Evolutionary conservation across 2,329 filamentous ascomycete genomes (phyloP).

Genomic region (Ophiostoma populinum): DNA sequence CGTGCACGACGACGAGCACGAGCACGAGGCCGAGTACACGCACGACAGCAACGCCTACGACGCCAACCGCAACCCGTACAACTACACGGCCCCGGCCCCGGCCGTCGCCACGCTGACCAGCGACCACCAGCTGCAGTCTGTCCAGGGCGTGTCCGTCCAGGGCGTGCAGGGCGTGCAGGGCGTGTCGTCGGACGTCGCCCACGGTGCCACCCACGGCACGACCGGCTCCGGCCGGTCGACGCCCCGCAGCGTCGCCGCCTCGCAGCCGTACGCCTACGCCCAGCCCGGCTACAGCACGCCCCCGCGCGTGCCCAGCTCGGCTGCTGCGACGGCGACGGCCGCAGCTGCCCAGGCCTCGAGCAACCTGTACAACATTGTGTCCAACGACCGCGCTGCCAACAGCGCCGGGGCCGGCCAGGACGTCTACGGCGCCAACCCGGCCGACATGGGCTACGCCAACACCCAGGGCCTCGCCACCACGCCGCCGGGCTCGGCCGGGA

Average conservation of each 20-base stretch:
- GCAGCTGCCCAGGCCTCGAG: constrained; percentile 40
- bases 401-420: constrained; percentile 53
- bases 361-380: constrained; percentile 80
- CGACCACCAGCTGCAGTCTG: constrained; percentile 59
- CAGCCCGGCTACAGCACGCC: constrained; percentile 62
- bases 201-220: constrained; percentile 59
- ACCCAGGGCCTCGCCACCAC: constrained; percentile 48
- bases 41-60: constrained; percentile 66
- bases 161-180: no score
- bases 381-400: constrained; percentile 52
- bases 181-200: constrained; percentile 61
- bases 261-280: constrained; percentile 51
- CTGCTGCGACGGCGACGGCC: constrained; percentile 17
- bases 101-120: constrained; percentile 49
- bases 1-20: constrained; percentile 53
- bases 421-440: constrained; percentile 47
- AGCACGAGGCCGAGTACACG: constrained; percentile 71
- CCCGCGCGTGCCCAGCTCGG: constrained; percentile 33
- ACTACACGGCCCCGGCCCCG: constrained; percentile 47
- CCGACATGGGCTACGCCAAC: constrained; percentile 41
- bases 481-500: constrained; percentile 15
- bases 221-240: constrained; percentile 71
- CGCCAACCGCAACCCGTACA: constrained; percentile 53
- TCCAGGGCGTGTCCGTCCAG: no score
- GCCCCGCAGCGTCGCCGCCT: constrained; percentile 57